Evolutionary conservation across 2,329 filamentous ascomycete species (phyloP), one percentile per base, ranked within the genome.

Genomic region (Claviceps sp.): DNA sequence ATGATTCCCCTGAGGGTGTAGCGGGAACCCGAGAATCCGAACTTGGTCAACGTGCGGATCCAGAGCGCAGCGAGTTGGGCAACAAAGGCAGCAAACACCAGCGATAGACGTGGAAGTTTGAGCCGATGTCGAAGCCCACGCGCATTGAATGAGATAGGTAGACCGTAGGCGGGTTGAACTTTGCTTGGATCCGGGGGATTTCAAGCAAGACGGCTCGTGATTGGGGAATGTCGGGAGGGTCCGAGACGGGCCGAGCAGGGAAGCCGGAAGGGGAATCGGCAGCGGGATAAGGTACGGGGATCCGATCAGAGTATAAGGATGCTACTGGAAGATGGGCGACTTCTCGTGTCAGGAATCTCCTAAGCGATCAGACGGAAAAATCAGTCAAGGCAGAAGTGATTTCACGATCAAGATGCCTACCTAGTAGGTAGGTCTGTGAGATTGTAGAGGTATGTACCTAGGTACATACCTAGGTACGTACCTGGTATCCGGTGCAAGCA

Each of bases 181-280:
- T 9, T 26, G n/a, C 30, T 20, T 5, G 30, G 30, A 34, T 9
- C 30, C 9, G 34, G 51, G 42, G 40, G 20, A 47, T 44, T 30
- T 14, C 40, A 20, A 46, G n/a, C 6, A 18, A 8, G 24, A n/a
- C 44, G 37, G 48, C 24, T 41, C 30, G 52, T 53, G 52, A 53
- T 53, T 53, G 52, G 52, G 48, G 48, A 53, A 44, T 48, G 44
- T 26, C 36, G 24, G 48, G 30, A 20, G 18, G 18, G 22, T 34
- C 42, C 34, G 44, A 49, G 13, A 40, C 42, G 41, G 34, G 51
- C 47, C 14, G 38, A 16, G 38, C n/a, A n/a, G n/a, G n/a, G 38
- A 40, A 34, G 30, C 26, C 30, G 30, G 30, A 34, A 34, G 30
- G 30, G 30, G 30, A 34, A 34, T 11, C 30, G 30, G 9, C 30